phyloP scores from a whole-genome alignment of 2,329 filamentous ascomycete species.

The Pestalotiopsis fici region DNA sequence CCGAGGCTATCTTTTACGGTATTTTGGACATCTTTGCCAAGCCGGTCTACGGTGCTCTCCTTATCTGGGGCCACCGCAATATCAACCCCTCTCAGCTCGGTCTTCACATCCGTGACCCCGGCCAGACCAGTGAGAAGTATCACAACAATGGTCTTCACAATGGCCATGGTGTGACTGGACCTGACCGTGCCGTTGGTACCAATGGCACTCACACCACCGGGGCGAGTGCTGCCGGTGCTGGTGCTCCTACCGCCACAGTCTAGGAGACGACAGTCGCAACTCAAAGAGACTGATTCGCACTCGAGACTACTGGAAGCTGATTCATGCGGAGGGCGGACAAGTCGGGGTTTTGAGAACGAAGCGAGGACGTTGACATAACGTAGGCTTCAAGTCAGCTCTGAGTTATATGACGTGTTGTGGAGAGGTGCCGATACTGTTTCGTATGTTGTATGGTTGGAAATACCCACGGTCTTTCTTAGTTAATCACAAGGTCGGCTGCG shows the following conservation, averaged over 20 bases:
- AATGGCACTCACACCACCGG: not conserved
- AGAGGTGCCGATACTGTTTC: not conserved
- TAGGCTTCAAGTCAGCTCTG: too few relatives aligned
- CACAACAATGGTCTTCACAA: slow-evolving; percentile 1
- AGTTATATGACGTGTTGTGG: too few relatives aligned
- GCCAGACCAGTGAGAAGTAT: slow-evolving; percentile 22
- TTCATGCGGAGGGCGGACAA: too few relatives aligned
- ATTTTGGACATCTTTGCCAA: slow-evolving; percentile 67
- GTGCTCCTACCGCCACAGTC: not conserved
- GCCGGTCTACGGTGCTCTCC: slow-evolving; percentile 60
- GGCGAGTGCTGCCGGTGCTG: not conserved
- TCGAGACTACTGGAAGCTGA: too few relatives aligned
- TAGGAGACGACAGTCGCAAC: not conserved
- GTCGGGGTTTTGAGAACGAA: too few relatives aligned
- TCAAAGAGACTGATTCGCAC: too few relatives aligned
- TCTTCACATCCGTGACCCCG: slow-evolving; percentile 38
- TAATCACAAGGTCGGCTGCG: not conserved
- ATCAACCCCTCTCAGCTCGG: slow-evolving; percentile 61
- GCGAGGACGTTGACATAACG: too few relatives aligned
- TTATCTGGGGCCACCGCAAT: slow-evolving; percentile 64
- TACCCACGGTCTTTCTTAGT: not conserved
- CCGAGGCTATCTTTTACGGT: slow-evolving; percentile 69
- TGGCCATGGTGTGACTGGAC: slow-evolving; percentile 4
- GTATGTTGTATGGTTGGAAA: not conserved
- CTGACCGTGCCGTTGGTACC: not conserved